Evolutionary conservation across 2,329 filamentous ascomycete genomes (phyloP).

Genomic region (Chaetomiaceae sp.): DNA sequence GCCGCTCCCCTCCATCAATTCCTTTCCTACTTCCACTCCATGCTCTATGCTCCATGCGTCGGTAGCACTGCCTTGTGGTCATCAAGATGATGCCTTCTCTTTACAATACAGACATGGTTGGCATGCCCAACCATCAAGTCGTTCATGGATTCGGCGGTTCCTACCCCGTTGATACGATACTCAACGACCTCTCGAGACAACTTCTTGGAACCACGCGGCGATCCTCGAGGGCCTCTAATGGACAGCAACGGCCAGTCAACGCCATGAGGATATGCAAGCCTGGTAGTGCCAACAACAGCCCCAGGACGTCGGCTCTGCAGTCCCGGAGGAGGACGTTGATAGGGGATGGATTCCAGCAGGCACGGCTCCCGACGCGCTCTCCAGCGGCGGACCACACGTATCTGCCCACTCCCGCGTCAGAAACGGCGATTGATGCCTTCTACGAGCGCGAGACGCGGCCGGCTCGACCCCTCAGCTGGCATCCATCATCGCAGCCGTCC

Average conservation of each 20-base stretch:
- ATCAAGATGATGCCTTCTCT: constrained; percentile 29
- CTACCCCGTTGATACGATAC: constrained; percentile 38
- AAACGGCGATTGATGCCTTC: constrained; percentile 28
- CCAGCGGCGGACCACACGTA: constrained; percentile 37
- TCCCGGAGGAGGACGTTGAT: constrained; percentile 52
- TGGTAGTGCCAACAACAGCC: constrained; percentile 63
- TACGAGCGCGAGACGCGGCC: constrained; percentile 34
- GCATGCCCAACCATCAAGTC: constrained; percentile 14
- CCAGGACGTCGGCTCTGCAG: constrained; percentile 45
- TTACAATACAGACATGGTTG: constrained; percentile 29
- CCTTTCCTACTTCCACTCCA: not conserved
- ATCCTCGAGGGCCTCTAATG: constrained; percentile 44
- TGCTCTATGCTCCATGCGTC: constrained; percentile 5
- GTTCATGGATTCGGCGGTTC: constrained; percentile 24
- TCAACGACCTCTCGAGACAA: constrained; percentile 49
- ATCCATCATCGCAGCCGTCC: constrained; percentile 53
- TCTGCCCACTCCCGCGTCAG: constrained; percentile 30
- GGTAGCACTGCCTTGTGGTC: not conserved
- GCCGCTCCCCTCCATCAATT: not conserved
- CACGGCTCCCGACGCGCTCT: constrained; percentile 37
- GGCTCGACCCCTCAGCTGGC: constrained; percentile 67
- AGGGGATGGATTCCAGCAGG: constrained; percentile 34
- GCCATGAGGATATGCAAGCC: constrained; percentile 59
- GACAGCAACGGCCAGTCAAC: constrained; percentile 40
- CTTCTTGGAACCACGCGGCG: constrained; percentile 43